Base-by-base conservation (phyloP, 345 rosid genomes). In the Eutrema yunnanense region DNA sequence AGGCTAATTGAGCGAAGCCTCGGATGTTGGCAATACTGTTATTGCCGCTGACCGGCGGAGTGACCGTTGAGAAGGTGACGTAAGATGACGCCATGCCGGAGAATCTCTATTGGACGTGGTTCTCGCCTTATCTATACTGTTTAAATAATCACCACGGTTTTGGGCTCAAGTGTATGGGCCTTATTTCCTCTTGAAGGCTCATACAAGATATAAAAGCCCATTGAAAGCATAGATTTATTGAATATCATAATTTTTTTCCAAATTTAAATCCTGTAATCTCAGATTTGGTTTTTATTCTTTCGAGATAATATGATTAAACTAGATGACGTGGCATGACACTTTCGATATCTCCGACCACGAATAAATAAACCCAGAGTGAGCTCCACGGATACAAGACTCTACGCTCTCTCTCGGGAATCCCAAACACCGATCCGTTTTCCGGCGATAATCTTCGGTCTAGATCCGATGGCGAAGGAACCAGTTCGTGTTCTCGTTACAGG, bases 401-500 rank as follows among this genome's bases (percentile, higher is more conserved):
- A 50, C 37, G 52, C 57, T 47, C 78, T 59, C 67, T 51, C 67
- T 51, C 61, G 41, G 3, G 34, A 52, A 40, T 36, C 57, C 12
- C 16, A 2, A 75, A 37, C 38, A 9, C 11, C 42, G 72, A 76
- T 76, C 55, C 57, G 0, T 63, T 71, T 42, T 6, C 76, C 80
- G 76, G 72, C 55, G 72, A 61, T 67, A 16, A 38, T 27, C 69
- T 22, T 59, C 73, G 61, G 64, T 78, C 79, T 60, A 29, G 73
- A 70, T 62, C 67, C 82, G 77, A 92, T 95, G 99, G 99, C 90
- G 30, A 90, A 87, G 73, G 94, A 90, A 59, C 97, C 97, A 32
- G 94, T 83, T 69, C 98, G 98, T 80, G 96, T 95, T 55, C 99
- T 95, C 74, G 98, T 95, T 61, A 95, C 98, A 49, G 99, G 98